Percentiles rank a stretch among this genome's conserved stretches.
These are phyloP conservation scores for Dinochytrium kinnereticum DNA, from an alignment of 371 early-diverging fungal species.

Conservation along the genomic window DNA sequence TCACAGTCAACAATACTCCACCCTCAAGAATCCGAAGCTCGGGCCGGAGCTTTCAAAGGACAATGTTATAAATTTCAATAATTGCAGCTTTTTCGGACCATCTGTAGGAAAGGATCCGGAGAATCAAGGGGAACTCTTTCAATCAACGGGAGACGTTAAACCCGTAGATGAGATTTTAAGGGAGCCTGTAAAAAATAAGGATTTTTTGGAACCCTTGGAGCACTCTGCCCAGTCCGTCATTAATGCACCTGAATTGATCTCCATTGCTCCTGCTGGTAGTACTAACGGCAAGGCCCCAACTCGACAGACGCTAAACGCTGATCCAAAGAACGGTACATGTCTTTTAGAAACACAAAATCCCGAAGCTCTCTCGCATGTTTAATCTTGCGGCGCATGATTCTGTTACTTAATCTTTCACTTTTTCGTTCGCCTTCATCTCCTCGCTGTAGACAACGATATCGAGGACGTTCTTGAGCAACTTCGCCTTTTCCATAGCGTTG, in stretches of 20 bases:
- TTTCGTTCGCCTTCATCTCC: no score
- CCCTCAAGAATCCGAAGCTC: neutral
- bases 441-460: neutral
- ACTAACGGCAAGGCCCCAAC: no score
- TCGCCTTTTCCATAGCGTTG: neutral
- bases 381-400: no score
- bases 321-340: neutral
- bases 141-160: neutral
- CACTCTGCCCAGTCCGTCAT: no score
- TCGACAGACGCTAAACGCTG: no score
- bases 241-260: no score
- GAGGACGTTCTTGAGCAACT: constrained; percentile 1
- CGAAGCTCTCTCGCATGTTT: no score
- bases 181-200: no score
- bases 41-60: neutral
- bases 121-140: neutral
- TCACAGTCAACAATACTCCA: neutral
- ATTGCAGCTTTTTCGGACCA: neutral
- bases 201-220: no score
- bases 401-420: no score
- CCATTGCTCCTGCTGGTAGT: no score
- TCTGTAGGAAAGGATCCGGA: neutral
- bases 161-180: neutral
- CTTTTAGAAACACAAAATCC: no score
- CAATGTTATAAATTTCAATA: neutral